phyloP scores from a whole-genome alignment of 176 grass and related monocot species.

The Phyllostachys edulis region DNA sequence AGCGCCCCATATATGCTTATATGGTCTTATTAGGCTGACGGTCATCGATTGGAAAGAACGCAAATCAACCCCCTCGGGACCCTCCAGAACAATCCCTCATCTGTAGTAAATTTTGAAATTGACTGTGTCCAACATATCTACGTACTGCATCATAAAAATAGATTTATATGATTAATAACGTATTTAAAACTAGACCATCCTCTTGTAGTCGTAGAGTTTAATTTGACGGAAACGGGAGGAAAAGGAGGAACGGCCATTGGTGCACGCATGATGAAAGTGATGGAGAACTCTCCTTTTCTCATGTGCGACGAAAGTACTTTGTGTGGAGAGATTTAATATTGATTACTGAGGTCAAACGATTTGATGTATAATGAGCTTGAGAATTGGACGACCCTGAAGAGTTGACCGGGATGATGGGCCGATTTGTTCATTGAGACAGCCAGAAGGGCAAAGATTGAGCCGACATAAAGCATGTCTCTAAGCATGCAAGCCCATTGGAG shows the following conservation, averaged over 20 bases:
- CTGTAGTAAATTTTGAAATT: too few relatives aligned
- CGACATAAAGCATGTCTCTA: conserved; percentile 7
- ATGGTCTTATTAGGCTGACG: too few relatives aligned
- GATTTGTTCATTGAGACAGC: conserved; percentile 8
- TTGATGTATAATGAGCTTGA: conserved; percentile 5
- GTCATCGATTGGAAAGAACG: too few relatives aligned
- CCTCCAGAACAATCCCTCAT: too few relatives aligned
- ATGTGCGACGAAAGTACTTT: neutral
- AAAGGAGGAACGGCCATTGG: neutral
- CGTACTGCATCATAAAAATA: too few relatives aligned
- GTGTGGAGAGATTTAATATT: neutral
- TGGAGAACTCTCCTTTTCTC: neutral
- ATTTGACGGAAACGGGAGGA: too few relatives aligned
- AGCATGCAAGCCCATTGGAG: neutral
- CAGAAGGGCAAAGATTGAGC: neutral
- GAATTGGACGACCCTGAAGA: conserved; percentile 16
- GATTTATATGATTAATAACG: too few relatives aligned
- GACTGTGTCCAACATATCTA: too few relatives aligned
- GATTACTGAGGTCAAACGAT: neutral
- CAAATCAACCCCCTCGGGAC: too few relatives aligned
- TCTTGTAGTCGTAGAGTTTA: too few relatives aligned
- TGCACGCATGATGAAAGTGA: neutral
- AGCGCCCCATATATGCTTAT: too few relatives aligned
- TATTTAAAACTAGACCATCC: neutral
- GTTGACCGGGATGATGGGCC: conserved; percentile 9